Evolutionary conservation across 768 basidiomycete genomes (phyloP).

Genomic region (Trametes meyenii): DNA sequence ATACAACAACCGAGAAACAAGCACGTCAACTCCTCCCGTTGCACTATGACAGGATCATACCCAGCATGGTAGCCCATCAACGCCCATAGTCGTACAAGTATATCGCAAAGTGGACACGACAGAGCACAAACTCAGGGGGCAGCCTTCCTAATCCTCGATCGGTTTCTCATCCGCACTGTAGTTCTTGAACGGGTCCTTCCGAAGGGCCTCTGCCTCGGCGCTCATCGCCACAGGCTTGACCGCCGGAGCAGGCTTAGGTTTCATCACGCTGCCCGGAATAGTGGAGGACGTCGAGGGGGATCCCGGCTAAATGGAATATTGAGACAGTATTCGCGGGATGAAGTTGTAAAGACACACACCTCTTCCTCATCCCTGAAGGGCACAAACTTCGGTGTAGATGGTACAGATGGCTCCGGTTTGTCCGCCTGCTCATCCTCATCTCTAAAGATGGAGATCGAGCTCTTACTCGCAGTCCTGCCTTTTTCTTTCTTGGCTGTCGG

Average conservation of each 20-base stretch:
- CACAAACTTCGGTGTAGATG: slow-evolving; percentile 61
- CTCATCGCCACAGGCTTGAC: slow-evolving; percentile 45
- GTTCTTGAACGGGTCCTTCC: slow-evolving; percentile 82
- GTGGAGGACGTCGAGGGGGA: slow-evolving; percentile 36
- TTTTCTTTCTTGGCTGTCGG: slow-evolving; percentile 27
- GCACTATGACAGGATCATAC: too few species aligned
- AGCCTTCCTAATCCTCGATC: slow-evolving; percentile 11
- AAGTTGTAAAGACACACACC: slow-evolving; percentile 6
- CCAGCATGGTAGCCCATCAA: too few species aligned
- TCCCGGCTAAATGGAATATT: slow-evolving; percentile 29
- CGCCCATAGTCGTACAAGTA: neutral
- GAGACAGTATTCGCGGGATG: neutral
- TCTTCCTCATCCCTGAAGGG: slow-evolving; percentile 74
- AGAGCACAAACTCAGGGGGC: neutral
- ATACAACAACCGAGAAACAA: too few species aligned
- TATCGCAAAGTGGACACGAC: too few species aligned
- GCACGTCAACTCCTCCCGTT: too few species aligned
- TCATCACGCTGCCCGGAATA: slow-evolving; percentile 64
- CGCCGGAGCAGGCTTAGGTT: slow-evolving; percentile 49
- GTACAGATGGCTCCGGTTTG: slow-evolving; percentile 30
- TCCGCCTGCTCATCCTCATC: slow-evolving; percentile 19
- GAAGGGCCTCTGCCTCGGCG: slow-evolving; percentile 76
- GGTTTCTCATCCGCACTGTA: slow-evolving; percentile 43
- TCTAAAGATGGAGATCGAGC: slow-evolving; percentile 24
- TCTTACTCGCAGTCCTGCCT: slow-evolving; percentile 12